phyloP scores from a whole-genome alignment of 345 rosid genomes.

The Salix dunnii region DNA sequence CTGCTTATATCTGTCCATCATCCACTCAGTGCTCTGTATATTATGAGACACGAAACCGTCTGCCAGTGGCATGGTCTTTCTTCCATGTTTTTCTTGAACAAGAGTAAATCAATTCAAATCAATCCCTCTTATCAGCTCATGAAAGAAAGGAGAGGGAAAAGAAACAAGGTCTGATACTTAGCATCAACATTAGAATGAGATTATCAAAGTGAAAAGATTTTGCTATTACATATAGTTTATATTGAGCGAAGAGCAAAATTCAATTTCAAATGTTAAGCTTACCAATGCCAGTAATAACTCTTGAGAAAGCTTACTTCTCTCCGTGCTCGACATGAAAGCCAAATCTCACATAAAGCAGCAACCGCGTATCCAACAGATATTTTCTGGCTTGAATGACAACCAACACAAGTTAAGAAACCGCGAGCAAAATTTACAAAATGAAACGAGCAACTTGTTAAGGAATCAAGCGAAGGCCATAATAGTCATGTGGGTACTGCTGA shows the following conservation, averaged over 20 bases:
- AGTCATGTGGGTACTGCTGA: background rate
- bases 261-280: conserved; percentile 8
- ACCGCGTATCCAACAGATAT: conserved; percentile 42
- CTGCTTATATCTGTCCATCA: too few relatives aligned
- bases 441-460: background rate
- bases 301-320: conserved; percentile 22
- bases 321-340: conserved; percentile 34
- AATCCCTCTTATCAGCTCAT: background rate
- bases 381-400: conserved; percentile 38
- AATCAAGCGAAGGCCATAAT: background rate
- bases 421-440: background rate
- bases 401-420: conserved; percentile 9
- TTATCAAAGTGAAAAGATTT: background rate
- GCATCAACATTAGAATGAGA: background rate
- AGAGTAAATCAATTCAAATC: background rate
- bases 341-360: conserved; percentile 46
- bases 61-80: too few relatives aligned
- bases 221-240: background rate
- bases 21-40: too few relatives aligned
- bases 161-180: background rate
- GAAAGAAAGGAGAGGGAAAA: background rate
- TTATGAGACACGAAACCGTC: background rate
- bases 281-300: conserved; percentile 41
- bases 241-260: too few relatives aligned
- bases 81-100: background rate